Conservation (phyloP, 306 rosid genomes). For the Glycine soja region DNA sequence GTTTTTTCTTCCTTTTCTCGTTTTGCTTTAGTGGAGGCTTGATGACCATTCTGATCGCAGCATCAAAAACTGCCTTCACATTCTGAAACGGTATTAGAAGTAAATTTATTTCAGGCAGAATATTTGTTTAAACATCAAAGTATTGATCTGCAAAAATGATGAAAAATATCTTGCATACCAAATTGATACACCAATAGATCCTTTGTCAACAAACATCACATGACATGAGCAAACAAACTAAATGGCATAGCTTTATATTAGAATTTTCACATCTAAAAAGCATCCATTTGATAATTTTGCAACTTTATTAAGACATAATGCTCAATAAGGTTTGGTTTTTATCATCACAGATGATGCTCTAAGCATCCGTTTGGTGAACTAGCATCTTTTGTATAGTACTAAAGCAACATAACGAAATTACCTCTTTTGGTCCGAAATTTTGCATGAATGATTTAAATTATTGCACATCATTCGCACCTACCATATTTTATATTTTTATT, state of each 20-base stretch:
- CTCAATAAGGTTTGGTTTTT: not conserved
- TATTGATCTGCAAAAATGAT: slow-evolving; percentile 9
- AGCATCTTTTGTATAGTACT: not conserved
- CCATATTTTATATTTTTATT: not conserved
- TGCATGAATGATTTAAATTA: slow-evolving; percentile 3
- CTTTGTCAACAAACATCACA: too few species aligned
- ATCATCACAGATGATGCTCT: not conserved
- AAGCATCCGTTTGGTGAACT: not conserved
- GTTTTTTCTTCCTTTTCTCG: slow-evolving; percentile 81
- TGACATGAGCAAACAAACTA: not conserved
- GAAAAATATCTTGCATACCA: not conserved
- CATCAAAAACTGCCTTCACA: slow-evolving; percentile 90
- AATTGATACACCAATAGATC: slow-evolving; percentile 13
- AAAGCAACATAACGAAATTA: not conserved
- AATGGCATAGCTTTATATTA: not conserved
- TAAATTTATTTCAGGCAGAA: slow-evolving; percentile 8
- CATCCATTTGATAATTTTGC: too few species aligned
- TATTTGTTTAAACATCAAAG: not conserved
- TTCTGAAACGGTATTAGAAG: slow-evolving; percentile 56
- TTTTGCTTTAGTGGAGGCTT: slow-evolving; percentile 88
- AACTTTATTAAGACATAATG: too few species aligned
- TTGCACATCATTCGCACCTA: not conserved
- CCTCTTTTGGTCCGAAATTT: not conserved
- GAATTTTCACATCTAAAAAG: too few species aligned
- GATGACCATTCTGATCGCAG: slow-evolving; percentile 90